Base-by-base conservation (phyloP, 1,139 yeast species). In the Kazachstania sp. region DNA sequence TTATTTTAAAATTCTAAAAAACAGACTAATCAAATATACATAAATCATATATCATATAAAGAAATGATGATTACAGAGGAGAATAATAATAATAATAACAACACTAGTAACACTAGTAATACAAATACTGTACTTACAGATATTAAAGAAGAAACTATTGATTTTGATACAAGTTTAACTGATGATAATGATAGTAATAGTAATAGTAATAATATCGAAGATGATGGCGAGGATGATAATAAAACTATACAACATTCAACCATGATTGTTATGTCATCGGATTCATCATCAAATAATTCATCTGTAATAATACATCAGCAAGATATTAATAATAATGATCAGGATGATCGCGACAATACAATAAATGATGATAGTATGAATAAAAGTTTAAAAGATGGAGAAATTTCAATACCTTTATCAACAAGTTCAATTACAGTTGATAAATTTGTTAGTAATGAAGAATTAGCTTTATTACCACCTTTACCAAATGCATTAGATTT, bases 391-490 rank as follows among this genome's bases (percentile, higher is more conserved):
- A 32, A 32, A 15, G 36, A 32, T 15, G 36, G 36, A 1, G 36
- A 32, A 7, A 18, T 32, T 1, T 32, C 36, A 36, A 36, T 32
- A 37, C 34, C 37, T 7, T 16, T 31, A 2, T 28, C 39, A 34
- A 41, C 28, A 5, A 42, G 35, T 23, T 34, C 36, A 23, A 16
- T 28, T 12, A 23, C 37, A 13, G 32, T 43, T 13, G 31, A 44
- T 28, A 37, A 34, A 35, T 37, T 43, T 15, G 32, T 32, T 15
- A 54, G 56, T 38, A 49, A 47, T 26, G 60, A 55, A 37, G 60
- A 58, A 39, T 43, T 56, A 20, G 49, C 55, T 18, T 47, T 62
- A 39, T 48, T 62, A 31, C 66, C 66, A 18, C 66, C 66, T 5
- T 46, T 62, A 41, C 66, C 66, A 19, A 49, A 53, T 32, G 56